Evolutionary conservation across 768 basidiomycete species (phyloP), one percentile per base, ranked within the genome.

Genomic region (Phlegmacium glaucopus): DNA sequence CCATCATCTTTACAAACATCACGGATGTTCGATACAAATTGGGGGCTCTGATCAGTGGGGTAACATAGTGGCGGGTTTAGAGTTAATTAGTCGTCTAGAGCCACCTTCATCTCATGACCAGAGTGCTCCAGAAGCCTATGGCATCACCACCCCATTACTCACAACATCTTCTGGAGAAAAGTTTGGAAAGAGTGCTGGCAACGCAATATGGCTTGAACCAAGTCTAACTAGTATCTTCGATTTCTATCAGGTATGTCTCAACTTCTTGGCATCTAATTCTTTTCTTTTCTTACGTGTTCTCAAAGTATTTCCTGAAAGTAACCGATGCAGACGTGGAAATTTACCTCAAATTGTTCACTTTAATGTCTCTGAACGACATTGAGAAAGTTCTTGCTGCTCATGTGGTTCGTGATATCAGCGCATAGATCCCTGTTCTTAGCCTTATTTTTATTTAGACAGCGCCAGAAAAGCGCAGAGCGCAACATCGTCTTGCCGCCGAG

Each of bases 1-100:
- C 68, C 79, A 86, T 54, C 72, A 83, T 56, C 76, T 99, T 8
- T 70, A 87, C 62, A 72, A 74, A 53, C 63, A 76, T 16, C 72
- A 78, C 44, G 74, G 72, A 4, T 97, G 95, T 65, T 78, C 79
- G 11, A 79, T 96, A 36, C 96, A 99, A 66, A 70, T 98, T 35
- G 96, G 96, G 41, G 96, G 96, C 9, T 94, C 93, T 0, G 96
- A 99, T 64, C 96, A 99, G 65, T 96, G 94, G 90, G 96, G 96
- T 12, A 99, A 99, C 62, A 97, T 99, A 53, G 69, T 95, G 26
- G 89, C 91, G 22, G 96, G 96, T 16, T 73, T 97, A 28, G 93
- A 97, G 47, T 79, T 99, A 47, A 94, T 98, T 58, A 78, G 81
- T 45, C 82, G 83, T 42, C 69, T 77, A 47, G 51, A 66, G 16